A percentile compares a stretch with the other conserved stretches of the same genome.
These are phyloP conservation scores for Fonsecaea multimorphosa DNA, from an alignment of 2,329 filamentous ascomycete genomes.

Conservation along the genomic window DNA sequence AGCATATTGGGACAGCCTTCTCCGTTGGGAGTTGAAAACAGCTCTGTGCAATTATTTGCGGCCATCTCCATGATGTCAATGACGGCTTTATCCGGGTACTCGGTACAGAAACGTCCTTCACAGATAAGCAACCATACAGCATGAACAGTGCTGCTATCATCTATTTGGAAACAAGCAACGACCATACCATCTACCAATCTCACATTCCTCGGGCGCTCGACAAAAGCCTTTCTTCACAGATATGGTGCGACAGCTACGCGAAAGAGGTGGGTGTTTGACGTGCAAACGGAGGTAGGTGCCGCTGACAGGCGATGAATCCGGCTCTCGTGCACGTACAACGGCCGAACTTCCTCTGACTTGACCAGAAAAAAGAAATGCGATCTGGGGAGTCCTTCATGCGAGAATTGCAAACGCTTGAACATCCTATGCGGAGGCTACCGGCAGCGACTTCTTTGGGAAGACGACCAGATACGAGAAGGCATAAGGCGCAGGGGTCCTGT, in stretches of 20 bases:
- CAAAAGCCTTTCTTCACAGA: not conserved
- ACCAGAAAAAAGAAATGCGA: conserved; percentile 15
- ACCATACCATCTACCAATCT: not conserved
- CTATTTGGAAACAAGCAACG: not conserved
- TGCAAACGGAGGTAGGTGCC: conserved; percentile 11
- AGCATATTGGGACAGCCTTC: not conserved
- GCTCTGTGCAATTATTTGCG: not conserved
- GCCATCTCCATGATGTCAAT: not conserved
- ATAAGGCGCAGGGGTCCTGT: conserved; percentile 5
- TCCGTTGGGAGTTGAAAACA: not conserved
- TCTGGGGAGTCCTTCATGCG: conserved; percentile 3
- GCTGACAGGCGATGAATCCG: not conserved
- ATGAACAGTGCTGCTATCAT: not conserved
- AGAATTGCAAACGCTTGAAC: not conserved
- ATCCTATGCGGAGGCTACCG: conserved; percentile 4
- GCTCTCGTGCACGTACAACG: not conserved
- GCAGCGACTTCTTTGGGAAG: conserved; percentile 11
- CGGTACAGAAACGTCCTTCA: not conserved
- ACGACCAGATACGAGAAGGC: conserved; percentile 5
- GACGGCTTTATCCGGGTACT: not conserved
- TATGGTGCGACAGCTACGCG: not conserved
- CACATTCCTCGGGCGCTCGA: not conserved
- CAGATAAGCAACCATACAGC: not conserved
- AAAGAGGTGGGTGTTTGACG: conserved; percentile 10
- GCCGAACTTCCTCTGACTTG: not conserved